Base-by-base conservation (phyloP, 371 early-diverging fungal genomes). In the Rhizopus sp. region DNA sequence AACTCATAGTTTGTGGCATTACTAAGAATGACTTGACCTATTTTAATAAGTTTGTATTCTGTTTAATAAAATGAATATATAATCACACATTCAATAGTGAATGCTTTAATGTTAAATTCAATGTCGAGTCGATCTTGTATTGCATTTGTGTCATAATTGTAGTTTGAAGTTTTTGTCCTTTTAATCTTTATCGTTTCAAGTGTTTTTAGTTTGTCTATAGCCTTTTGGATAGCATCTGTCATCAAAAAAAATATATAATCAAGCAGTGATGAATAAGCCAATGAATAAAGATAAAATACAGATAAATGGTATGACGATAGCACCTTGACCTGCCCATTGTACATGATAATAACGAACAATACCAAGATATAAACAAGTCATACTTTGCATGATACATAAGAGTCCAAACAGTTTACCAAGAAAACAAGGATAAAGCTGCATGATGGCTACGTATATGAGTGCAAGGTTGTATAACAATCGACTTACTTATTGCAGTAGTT, bases 341-440 rank as follows among this genome's bases (percentile, higher is more conserved):
- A 80, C 77, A 66, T 81, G 79, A 61, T 87, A 88, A 63, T 89
- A 89, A 29, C 89, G 70, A 37, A 78, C 74, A 9, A 78, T 67
- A 5, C 84, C 89, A 33, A 87, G 63, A 52, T 78, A 69, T 3
- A 88, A 70, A 63, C 86, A 86, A 9, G 78, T 3, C 16, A 86
- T 75, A 7, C 86, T 85, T 1, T 83, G 59, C 10, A 74, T 51
- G 30, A 88, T 73, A 59, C 85, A 88, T 0, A 72, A 53, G 4
- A 70, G 62, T 16, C 85, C 85, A 31, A 82, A 38, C 12, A 70
- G 57, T 55, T 70, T 59, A 34, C 71, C 81, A 55, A 69, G 29
- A 41, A 60, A 68, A 10, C 75, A 54, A 16, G 83, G 78, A 57
- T 86, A 86, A 32, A 88, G 75, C 60, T 89, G 89, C 8, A 85